Evolutionary conservation across 176 grass and related monocot species (phyloP).

Genomic region (Elymus sibiricus): DNA sequence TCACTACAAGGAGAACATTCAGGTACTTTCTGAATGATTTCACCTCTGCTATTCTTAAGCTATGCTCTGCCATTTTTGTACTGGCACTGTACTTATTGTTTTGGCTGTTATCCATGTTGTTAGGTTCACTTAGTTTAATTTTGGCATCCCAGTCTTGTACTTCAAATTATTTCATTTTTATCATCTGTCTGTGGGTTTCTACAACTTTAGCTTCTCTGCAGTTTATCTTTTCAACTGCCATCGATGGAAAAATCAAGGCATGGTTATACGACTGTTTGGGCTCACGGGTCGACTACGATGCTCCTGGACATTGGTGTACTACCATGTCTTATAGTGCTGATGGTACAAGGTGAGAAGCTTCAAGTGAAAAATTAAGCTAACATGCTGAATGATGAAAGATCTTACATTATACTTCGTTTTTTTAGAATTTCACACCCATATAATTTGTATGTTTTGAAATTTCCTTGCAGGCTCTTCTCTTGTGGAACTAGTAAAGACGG

Average conservation of each 20-base stretch:
- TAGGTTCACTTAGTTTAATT: slow-evolving; percentile 10
- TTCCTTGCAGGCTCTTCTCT: slow-evolving; percentile 76
- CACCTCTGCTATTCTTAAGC: slow-evolving; percentile 2
- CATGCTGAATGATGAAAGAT: background rate
- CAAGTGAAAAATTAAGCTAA: slow-evolving; percentile 4
- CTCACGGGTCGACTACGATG: slow-evolving; percentile 98
- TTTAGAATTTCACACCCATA: background rate
- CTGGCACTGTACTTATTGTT: background rate
- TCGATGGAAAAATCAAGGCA: slow-evolving; percentile 99
- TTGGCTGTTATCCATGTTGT: background rate
- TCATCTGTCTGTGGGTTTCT: background rate
- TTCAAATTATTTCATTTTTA: background rate
- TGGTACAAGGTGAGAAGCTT: slow-evolving; percentile 63
- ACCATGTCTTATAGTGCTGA: slow-evolving; percentile 97
- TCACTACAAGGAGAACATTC: slow-evolving; percentile 97
- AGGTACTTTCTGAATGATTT: slow-evolving; percentile 50
- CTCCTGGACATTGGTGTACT: slow-evolving; percentile 98
- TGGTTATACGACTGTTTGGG: slow-evolving; percentile 98
- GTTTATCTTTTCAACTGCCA: slow-evolving; percentile 99
- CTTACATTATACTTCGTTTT: slow-evolving; percentile 5
- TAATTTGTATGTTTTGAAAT: background rate
- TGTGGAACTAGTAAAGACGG: slow-evolving; percentile 99
- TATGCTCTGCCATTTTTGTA: slow-evolving; percentile 2
- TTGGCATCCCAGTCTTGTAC: background rate
- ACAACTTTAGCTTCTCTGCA: slow-evolving; percentile 32